These are phyloP conservation scores for Hymenoscyphus albidus DNA, from an alignment of 2,329 filamentous ascomycete species.

Conservation along the genomic window DNA sequence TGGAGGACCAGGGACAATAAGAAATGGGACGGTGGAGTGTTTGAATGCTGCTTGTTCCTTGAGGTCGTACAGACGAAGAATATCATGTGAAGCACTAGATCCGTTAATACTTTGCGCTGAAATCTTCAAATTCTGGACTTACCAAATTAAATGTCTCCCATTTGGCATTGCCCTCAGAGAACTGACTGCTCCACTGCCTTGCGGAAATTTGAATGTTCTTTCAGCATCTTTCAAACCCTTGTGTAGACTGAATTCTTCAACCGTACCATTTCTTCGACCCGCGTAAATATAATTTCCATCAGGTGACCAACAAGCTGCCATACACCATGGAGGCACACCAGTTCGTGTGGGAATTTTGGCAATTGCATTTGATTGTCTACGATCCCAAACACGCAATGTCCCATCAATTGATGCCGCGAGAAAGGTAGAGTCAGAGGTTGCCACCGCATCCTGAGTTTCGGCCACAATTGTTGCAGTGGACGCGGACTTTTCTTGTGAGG, in stretches of 20 bases:
- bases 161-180: conserved; percentile 89
- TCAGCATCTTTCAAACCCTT: conserved; percentile 72
- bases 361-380: conserved; percentile 69
- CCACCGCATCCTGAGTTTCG: conserved; percentile 49
- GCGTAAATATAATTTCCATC: conserved; percentile 95
- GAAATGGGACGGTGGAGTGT: conserved; percentile 81
- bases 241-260: conserved; percentile 90
- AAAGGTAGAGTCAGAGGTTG: conserved; percentile 74
- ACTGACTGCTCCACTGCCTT: conserved; percentile 84
- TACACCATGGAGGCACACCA: conserved; percentile 90
- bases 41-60: conserved; percentile 59
- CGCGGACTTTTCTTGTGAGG: conserved; percentile 17
- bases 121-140: conserved; percentile 33
- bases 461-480: conserved; percentile 23
- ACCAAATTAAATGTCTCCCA: conserved; percentile 85
- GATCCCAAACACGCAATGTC: conserved; percentile 88
- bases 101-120: conserved; percentile 13
- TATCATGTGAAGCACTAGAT: conserved; percentile 80
- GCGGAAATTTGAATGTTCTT: conserved; percentile 80
- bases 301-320: conserved; percentile 93
- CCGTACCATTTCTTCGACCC: conserved; percentile 81
- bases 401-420: conserved; percentile 86
- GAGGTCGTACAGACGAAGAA: conserved; percentile 87
- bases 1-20: conserved; percentile 87
- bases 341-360: conserved; percentile 72